Percentiles rank a stretch among this genome's conserved stretches.
phyloP scores from a whole-genome alignment of 1,284 basidiomycete genomes.

The Apiotrichum gamsii region DNA sequence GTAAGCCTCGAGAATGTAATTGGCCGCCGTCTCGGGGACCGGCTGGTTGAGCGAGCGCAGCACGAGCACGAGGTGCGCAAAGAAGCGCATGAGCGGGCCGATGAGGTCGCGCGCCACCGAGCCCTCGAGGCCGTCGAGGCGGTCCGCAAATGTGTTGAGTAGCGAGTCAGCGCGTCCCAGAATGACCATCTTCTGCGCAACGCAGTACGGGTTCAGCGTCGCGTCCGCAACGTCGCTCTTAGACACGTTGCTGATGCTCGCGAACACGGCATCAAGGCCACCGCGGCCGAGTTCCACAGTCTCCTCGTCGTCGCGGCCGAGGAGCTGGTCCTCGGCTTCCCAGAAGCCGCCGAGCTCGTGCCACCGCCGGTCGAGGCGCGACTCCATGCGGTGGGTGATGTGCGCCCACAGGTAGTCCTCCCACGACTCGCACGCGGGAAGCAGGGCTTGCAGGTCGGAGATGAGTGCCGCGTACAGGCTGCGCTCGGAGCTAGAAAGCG shows the following conservation, averaged over 20 bases:
- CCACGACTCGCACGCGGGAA: conserved; percentile 77
- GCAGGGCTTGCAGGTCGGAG: conserved; percentile 71
- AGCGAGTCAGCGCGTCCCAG: conserved; percentile 64
- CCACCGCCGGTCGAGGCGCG: conserved; percentile 39
- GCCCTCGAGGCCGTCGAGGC: conserved; percentile 49
- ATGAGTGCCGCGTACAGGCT: conserved; percentile 80
- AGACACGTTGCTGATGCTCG: conserved; percentile 32
- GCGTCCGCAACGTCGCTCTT: conserved; percentile 48
- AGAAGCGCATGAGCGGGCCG: conserved; percentile 65
- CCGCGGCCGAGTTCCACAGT: conserved; percentile 26
- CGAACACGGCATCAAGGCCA: conserved; percentile 43
- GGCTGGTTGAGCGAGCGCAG: conserved; percentile 71
- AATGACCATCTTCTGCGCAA: conserved; percentile 71
- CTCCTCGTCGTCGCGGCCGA: conserved; percentile 32
- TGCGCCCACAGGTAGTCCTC: conserved; percentile 94
- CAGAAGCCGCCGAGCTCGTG: conserved; percentile 46
- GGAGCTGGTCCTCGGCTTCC: conserved; percentile 33
- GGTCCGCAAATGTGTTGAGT: conserved; percentile 64
- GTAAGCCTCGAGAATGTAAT: conserved; percentile 81
- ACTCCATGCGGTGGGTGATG: conserved; percentile 76
- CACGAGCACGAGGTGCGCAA: conserved; percentile 89
- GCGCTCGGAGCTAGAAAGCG: conserved; percentile 67
- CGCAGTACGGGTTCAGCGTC: conserved; percentile 67
- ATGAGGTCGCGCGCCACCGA: conserved; percentile 52
- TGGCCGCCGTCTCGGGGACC: conserved; percentile 66